Percentiles rank a stretch among this genome's conserved stretches.
Conservation (phyloP, 495 filamentous ascomycete species). For the Trichoderma erinaceum region DNA sequence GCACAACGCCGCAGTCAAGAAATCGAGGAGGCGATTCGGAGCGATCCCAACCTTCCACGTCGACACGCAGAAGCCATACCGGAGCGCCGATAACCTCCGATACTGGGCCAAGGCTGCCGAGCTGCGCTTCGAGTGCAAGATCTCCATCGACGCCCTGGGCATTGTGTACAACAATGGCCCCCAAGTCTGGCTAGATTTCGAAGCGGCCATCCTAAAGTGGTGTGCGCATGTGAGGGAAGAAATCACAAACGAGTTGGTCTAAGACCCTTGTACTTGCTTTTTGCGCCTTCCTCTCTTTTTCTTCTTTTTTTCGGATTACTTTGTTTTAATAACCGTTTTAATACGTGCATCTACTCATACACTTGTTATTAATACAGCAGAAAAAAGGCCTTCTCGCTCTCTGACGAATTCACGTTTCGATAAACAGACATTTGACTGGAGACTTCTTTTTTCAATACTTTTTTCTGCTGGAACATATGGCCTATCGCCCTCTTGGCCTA, state of each 20-base stretch:
- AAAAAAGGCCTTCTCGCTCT: constrained; percentile 1
- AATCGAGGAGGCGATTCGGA: constrained; percentile 83
- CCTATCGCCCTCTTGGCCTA: neutral
- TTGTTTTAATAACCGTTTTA: constrained; percentile 12
- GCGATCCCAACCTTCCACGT: constrained; percentile 82
- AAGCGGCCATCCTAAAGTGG: constrained; percentile 74
- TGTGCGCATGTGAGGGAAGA: constrained; percentile 70
- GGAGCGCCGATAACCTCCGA: constrained; percentile 83
- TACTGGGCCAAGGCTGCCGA: constrained; percentile 97
- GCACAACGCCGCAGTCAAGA: constrained; percentile 80
- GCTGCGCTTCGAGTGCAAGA: constrained; percentile 82
- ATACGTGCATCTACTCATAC: constrained; percentile 11
- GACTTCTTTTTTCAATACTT: neutral
- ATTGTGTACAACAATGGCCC: constrained; percentile 64
- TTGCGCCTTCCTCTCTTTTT: neutral
- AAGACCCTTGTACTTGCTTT: constrained; percentile 10
- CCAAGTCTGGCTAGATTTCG: constrained; percentile 71
- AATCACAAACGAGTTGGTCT: constrained; percentile 42
- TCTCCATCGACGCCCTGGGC: constrained; percentile 79
- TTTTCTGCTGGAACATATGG: neutral
- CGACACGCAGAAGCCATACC: constrained; percentile 90
- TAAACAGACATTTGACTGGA: constrained; percentile 7
- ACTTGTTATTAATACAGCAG: constrained; percentile 4
- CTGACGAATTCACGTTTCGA: constrained; percentile 8
- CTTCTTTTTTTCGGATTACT: neutral